Evolutionary conservation across 1,284 basidiomycete genomes (phyloP), one percentile per base, ranked within the genome.

Genomic region (Melampsora abietis-canadensis): DNA sequence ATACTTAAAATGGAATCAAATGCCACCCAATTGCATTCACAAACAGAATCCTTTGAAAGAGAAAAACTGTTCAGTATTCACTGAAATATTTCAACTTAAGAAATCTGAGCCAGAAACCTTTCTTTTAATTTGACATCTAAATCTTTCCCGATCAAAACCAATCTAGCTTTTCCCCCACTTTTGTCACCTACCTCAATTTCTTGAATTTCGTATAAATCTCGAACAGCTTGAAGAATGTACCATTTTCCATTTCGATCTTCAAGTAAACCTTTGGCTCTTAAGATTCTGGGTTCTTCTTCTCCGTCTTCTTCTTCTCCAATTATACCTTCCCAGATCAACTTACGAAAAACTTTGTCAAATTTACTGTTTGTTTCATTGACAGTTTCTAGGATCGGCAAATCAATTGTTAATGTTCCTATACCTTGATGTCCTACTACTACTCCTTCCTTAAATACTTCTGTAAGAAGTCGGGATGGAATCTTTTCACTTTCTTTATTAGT

Each of bases 141-240:
- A 67, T 63, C 65, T 62, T 66, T 67, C 14, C 72, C 72, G 40
- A 75, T 75, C 40, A 75, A 62, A 30, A 74, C 57, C 21, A 75
- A n/a, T 40, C 48, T 46, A 37, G 57, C 40, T 19, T 31, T n/a
- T 48, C 48, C 72, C 40, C 63, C 34, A 21, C 46, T 34, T 31
- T 51, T 40, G n/a, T 66, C 59, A 17, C 21, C 34, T 14, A 54
- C 69, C 37, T 59, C 24, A 46, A 75, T 31, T 21, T 51, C 48
- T 51, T 75, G 64, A 27, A 75, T n/a, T 40, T 67, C 65, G 62
- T 75, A 75, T 6, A 64, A 66, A 46, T 75, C 72, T 37, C 72
- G 21, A 30, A 75, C 72, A 30, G 54, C 64, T 67, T 75, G 72
- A 21, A 75, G 51, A 15, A 75, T 67, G 27, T 47, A 75, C 64